phyloP scores from a whole-genome alignment of 2,329 filamentous ascomycete genomes.

The Colletotrichum acutatum region DNA sequence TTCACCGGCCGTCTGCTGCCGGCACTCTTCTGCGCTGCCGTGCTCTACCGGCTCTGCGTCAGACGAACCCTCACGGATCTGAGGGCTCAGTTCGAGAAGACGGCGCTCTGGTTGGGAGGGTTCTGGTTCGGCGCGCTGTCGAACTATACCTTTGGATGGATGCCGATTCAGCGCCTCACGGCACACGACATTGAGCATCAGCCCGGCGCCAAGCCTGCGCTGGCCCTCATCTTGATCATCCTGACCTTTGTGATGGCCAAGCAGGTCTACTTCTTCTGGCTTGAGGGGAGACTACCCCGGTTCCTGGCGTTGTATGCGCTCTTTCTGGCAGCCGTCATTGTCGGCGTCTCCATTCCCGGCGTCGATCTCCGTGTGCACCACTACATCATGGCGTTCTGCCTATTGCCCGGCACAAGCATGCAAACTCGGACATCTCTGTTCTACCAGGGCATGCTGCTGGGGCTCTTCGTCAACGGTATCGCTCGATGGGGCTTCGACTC shows the following conservation, averaged over 20 bases:
- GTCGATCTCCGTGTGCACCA: slow-evolving; percentile 92
- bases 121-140: slow-evolving; percentile 93
- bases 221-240: slow-evolving; percentile 79
- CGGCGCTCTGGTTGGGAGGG: slow-evolving; percentile 86
- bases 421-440: slow-evolving; percentile 86
- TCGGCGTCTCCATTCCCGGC: slow-evolving; percentile 77
- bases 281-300: slow-evolving; percentile 81
- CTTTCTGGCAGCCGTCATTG: slow-evolving; percentile 72
- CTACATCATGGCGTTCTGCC: slow-evolving; percentile 87
- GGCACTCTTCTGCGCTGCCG: slow-evolving; percentile 86
- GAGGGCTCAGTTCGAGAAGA: slow-evolving; percentile 88
- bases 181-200: slow-evolving; percentile 89
- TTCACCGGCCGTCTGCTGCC: slow-evolving; percentile 79
- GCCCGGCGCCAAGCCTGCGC: slow-evolving; percentile 85
- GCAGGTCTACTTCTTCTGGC: slow-evolving; percentile 87
- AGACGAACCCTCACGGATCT: slow-evolving; percentile 77
- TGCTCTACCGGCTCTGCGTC: slow-evolving; percentile 86
- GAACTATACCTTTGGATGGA: slow-evolving; percentile 95
- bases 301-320: slow-evolving; percentile 84
- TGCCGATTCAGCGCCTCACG: slow-evolving; percentile 91
- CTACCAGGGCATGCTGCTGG: slow-evolving; percentile 90
- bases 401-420: slow-evolving; percentile 88
- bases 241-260: slow-evolving; percentile 75
- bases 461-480: slow-evolving; percentile 92
- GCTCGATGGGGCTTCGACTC: slow-evolving; percentile 94